A percentile compares a stretch with the other conserved stretches of the same genome.
Conservation (phyloP, 1,284 basidiomycete species). For the Malassezia cuniculi region DNA sequence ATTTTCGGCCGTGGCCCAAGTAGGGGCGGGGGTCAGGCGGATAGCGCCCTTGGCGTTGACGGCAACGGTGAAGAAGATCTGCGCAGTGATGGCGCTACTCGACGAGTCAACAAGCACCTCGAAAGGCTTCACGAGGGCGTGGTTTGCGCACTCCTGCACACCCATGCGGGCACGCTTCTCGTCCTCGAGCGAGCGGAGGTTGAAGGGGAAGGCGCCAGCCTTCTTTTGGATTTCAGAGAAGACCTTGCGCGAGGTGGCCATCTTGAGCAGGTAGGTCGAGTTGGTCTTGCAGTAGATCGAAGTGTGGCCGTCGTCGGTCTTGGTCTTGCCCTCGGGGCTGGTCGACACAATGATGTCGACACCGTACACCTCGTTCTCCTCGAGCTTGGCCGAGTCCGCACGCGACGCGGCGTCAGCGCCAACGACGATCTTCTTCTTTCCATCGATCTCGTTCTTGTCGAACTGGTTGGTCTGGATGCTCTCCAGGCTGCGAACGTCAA, state of each 20-base stretch:
- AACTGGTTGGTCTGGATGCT: slow-evolving; percentile 78
- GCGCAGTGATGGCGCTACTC: slow-evolving; percentile 50
- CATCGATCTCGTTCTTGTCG: slow-evolving; percentile 75
- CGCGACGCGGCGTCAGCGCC: slow-evolving; percentile 28
- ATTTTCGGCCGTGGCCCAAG: slow-evolving; percentile 86
- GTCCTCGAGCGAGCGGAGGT: slow-evolving; percentile 80
- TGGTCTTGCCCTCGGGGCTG: slow-evolving; percentile 50
- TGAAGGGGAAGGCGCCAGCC: slow-evolving; percentile 94
- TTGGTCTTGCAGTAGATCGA: slow-evolving; percentile 82
- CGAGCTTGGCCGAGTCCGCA: slow-evolving; percentile 37
- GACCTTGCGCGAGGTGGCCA: slow-evolving; percentile 86
- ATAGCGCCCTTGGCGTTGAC: slow-evolving; percentile 61
- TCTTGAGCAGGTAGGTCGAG: slow-evolving; percentile 84
- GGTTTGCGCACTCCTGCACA: slow-evolving; percentile 86
- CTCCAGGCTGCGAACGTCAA: slow-evolving; percentile 38
- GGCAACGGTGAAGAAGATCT: slow-evolving; percentile 90
- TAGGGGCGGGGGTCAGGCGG: slow-evolving; percentile 68
- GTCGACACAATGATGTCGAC: slow-evolving; percentile 69
- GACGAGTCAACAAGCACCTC: slow-evolving; percentile 52
- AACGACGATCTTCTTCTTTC: slow-evolving; percentile 37
- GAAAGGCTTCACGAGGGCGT: slow-evolving; percentile 76
- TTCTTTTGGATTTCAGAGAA: slow-evolving; percentile 97
- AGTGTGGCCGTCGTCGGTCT: slow-evolving; percentile 72
- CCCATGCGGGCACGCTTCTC: slow-evolving; percentile 90
- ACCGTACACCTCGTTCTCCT: slow-evolving; percentile 89